Conservation (phyloP, 495 filamentous ascomycete genomes). For the Penicillium bovifimosum region DNA sequence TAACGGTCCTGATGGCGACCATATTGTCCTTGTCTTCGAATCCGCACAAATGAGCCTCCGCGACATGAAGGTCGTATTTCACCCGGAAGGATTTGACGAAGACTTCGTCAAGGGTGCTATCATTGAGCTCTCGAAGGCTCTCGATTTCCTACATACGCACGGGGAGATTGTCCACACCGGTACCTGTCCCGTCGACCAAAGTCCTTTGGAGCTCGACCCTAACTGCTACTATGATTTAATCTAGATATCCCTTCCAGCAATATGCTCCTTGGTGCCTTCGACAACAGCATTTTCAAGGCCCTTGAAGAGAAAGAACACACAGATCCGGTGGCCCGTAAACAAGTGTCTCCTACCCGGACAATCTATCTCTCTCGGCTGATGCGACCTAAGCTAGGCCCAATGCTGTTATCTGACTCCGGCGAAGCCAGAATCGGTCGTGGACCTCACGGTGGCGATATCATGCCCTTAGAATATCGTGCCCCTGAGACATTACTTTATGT, state of each 20-base stretch:
- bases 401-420: slow-evolving; percentile 22
- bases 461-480: slow-evolving; percentile 37
- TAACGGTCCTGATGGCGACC: slow-evolving; percentile 34
- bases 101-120: slow-evolving; percentile 13
- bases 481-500: slow-evolving; percentile 34
- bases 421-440: slow-evolving; percentile 27
- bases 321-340: slow-evolving; percentile 28
- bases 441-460: slow-evolving; percentile 26
- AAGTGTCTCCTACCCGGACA: slow-evolving; percentile 35
- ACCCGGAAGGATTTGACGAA: slow-evolving; percentile 15
- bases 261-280: slow-evolving; percentile 20
- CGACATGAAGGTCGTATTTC: slow-evolving; percentile 16
- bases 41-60: slow-evolving; percentile 36
- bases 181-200: too few relatives aligned
- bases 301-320: slow-evolving; percentile 24
- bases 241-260: slow-evolving; percentile 29
- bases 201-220: too few relatives aligned
- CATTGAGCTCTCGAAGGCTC: slow-evolving; percentile 20
- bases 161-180: slow-evolving; percentile 43
- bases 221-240: too few relatives aligned
- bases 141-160: slow-evolving; percentile 41
- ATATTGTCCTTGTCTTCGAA: slow-evolving; percentile 40
- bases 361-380: slow-evolving; percentile 17
- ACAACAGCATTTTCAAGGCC: slow-evolving; percentile 10
- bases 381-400: neutral